Evolutionary conservation across 2,329 filamentous ascomycete genomes (phyloP).

Genomic region (Colletotrichum acutatum): DNA sequence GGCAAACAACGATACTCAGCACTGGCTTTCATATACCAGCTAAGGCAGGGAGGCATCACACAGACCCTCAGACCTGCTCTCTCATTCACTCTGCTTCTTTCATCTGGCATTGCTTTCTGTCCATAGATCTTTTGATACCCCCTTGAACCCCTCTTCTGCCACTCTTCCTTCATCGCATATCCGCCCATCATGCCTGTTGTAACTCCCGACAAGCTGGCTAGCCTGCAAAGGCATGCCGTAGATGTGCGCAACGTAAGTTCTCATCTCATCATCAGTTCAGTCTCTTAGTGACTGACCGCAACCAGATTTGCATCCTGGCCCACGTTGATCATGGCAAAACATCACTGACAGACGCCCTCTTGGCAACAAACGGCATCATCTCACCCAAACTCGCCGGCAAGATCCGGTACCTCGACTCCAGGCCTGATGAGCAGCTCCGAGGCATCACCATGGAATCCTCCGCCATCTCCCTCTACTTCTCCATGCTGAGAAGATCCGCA

Average conservation of each 20-base stretch:
- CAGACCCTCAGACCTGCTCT: background rate
- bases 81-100: background rate
- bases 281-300: constrained; percentile 36
- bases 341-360: constrained; percentile 92
- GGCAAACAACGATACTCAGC: background rate
- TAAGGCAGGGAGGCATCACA: background rate
- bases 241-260: constrained; percentile 88
- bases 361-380: constrained; percentile 99
- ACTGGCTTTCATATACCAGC: background rate
- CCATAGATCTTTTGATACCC: constrained; percentile 33
- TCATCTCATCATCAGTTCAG: constrained; percentile 34
- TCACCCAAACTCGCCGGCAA: constrained; percentile 97
- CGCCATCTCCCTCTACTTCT: constrained; percentile 96
- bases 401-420: constrained; percentile 95
- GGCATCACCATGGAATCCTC: constrained; percentile 99
- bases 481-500: constrained; percentile 80
- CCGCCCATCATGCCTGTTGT: constrained; percentile 82
- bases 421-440: constrained; percentile 93
- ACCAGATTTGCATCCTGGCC: constrained; percentile 90
- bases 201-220: constrained; percentile 87
- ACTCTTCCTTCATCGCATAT: background rate
- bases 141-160: constrained; percentile 12
- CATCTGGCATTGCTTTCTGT: constrained; percentile 18
- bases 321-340: constrained; percentile 99
- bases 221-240: constrained; percentile 86